Base-by-base conservation (phyloP, 805 yeast genomes). In the Danielozyma ontarioensis region DNA sequence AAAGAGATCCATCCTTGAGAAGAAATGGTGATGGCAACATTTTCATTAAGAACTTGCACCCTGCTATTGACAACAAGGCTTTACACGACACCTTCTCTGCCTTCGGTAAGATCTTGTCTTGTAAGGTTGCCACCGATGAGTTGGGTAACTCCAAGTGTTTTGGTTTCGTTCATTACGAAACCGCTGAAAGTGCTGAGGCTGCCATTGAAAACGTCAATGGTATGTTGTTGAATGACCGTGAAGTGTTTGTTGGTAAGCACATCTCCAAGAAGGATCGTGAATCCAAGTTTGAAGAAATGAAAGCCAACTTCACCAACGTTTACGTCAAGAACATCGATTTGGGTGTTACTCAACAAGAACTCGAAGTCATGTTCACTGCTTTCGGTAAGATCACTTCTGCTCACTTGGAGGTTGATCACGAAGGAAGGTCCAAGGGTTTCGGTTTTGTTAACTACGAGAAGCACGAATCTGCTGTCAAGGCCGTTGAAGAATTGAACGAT, bases 141-240 rank as follows among this genome's bases (percentile, higher is more conserved):
- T 68, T 75, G 58, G 97, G 97, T 50, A 72, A 74, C 64, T 86
- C 97, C 47, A 88, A 85, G 63, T 95, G 97, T 55, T 90, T 88
- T 56, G 98, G 97, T 59, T 90, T 88, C 64, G 97, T 93, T 52
- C 98, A 93, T 73, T 93, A 83, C 70, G 96, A 88, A 64, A 78
- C 83, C 44, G 84, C 81, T 45, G 95, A 85, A 70, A 80, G 95
- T 53, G 98, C 98, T 45, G 74, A 74, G 45, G 88, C 87, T 54
- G 97, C 98, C 49, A 87, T 93, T 62, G 94, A 86, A 71, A 87
- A 87, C 62, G 95, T 93, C 57, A 89, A 93, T 68, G 98, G 98
- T 69, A 93, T 93, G 97, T 75, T 84, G 56, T 78, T 93, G 71
- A 90, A 90, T 70, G 97, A 90, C 66, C 84, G 79, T 66, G 95